Base-by-base conservation (phyloP, 768 basidiomycete species). In the Boletus patriciae region DNA sequence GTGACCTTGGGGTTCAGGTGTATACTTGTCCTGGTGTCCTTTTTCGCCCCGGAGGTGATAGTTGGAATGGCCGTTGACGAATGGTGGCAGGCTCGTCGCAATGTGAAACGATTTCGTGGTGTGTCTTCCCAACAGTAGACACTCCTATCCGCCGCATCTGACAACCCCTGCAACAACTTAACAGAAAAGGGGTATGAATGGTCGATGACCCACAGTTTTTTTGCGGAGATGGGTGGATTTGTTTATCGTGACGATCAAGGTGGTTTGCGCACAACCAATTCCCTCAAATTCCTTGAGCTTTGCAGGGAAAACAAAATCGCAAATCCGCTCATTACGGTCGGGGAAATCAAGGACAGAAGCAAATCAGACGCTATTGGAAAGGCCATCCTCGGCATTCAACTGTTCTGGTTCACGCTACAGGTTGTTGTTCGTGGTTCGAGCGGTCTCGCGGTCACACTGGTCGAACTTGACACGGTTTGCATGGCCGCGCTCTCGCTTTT, bases 191-290 rank as follows among this genome's bases (percentile, higher is more conserved):
- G 43, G 8, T 51, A 52, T 8, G 27, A 23, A 10, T 52, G 55
- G 50, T 52, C 50, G 19, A 52, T 52, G 55, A n/a, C 21, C 3
- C 55, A 46, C 40, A 52, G 44, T 13, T 25, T 45, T 37, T 52
- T 52, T 16, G 37, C 44, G 3, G 29, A 52, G 19, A 52, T 56
- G 50, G 21, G 46, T 13, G 54, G 54, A 15, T 48, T 54, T 15
- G 46, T 48, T 12, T 42, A 42, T 33, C 23, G 29, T 2, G 49
- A 51, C 8, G 12, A 37, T 16, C 2, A 37, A 18, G 42, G 34
- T 2, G 4, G 6, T 13, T 13, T 7, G 15, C 15, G 19, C 13
- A 44, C 25, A 25, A 37, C 51, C 15, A 4, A 21, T 21, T 27
- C 34, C 33, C 15, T 8, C 19, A 7, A 45, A 6, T 45, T 55